Evolutionary conservation across 2,329 filamentous ascomycete genomes (phyloP).

Genomic region (Epicoccum nigrum): DNA sequence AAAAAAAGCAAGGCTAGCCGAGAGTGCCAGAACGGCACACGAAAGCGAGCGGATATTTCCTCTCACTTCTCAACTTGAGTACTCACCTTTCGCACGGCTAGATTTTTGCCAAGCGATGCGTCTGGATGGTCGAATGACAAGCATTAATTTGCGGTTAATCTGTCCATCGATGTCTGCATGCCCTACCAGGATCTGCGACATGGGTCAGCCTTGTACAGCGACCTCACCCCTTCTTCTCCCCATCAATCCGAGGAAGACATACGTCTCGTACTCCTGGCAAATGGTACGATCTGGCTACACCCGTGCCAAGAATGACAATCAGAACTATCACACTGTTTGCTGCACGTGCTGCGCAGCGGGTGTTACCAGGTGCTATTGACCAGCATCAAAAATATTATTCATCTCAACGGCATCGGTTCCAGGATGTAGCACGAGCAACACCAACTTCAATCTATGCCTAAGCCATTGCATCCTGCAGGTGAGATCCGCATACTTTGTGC

Average conservation of each 20-base stretch:
- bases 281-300: not conserved
- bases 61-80: conserved; percentile 17
- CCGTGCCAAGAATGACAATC: not conserved
- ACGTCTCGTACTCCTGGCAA: not conserved
- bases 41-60: not conserved
- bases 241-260: not conserved
- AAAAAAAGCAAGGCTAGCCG: conserved; percentile 16
- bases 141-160: conserved; percentile 45
- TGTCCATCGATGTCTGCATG: conserved; percentile 44
- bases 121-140: conserved; percentile 34
- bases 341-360: not conserved
- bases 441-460: not conserved
- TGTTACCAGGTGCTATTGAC: conserved; percentile 3
- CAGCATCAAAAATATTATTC: conserved; percentile 15
- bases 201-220: conserved; percentile 27
- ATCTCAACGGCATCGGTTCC: conserved; percentile 2
- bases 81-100: conserved; percentile 4
- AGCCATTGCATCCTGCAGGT: not conserved
- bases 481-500: not conserved
- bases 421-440: not conserved
- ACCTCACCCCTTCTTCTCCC: conserved; percentile 1
- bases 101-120: conserved; percentile 2
- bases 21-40: conserved; percentile 1
- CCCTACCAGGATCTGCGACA: conserved; percentile 44
- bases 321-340: not conserved